Percentiles rank a stretch among this genome's conserved stretches.
Conservation (phyloP, 2,329 filamentous ascomycete genomes). For the Emergomyces pasteurianus region DNA sequence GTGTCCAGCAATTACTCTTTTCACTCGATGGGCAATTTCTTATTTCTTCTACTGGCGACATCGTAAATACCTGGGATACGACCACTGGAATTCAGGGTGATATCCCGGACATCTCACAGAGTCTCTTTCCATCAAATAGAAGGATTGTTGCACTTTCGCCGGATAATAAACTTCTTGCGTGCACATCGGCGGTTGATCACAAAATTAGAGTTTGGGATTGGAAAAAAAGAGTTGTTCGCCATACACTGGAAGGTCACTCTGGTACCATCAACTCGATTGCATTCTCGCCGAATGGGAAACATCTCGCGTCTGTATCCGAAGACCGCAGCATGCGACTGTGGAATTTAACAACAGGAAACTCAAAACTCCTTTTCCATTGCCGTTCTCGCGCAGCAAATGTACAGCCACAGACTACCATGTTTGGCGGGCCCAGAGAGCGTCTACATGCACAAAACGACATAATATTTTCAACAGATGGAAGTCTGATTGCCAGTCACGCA, state of each 20-base stretch:
- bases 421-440: no score
- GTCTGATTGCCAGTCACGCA: conserved; percentile 7
- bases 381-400: no score
- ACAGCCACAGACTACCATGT: no score
- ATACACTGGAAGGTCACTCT: background rate
- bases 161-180: background rate
- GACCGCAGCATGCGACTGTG: background rate
- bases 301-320: background rate
- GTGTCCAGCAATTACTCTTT: background rate
- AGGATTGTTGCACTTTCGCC: background rate
- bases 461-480: conserved; percentile 10
- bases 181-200: background rate
- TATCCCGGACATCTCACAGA: background rate
- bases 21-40: background rate
- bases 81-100: background rate
- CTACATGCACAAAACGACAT: no score
- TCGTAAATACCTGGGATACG: background rate
- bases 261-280: background rate
- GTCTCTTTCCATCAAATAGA: background rate
- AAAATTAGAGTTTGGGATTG: background rate
- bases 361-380: background rate
- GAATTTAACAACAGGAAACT: background rate
- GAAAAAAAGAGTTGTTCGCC: background rate
- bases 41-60: background rate
- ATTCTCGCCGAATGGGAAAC: background rate